These are phyloP conservation scores for Fusarium torulosum DNA, from an alignment of 2,329 filamentous ascomycete genomes.

Conservation along the genomic window DNA sequence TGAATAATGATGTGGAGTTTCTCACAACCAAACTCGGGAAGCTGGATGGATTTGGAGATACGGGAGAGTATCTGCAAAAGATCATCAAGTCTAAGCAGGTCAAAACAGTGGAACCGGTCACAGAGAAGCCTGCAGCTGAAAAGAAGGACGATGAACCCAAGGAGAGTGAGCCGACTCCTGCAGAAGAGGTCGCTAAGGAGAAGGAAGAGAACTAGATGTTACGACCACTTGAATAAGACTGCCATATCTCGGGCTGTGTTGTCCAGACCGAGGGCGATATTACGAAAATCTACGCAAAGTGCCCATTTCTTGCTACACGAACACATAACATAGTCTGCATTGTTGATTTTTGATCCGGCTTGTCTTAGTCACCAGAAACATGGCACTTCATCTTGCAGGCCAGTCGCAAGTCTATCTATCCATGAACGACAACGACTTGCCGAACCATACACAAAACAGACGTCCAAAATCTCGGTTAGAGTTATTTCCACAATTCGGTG, in stretches of 20 bases:
- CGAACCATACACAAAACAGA: background rate
- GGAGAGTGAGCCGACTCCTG: constrained; percentile 26
- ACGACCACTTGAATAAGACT: constrained; percentile 7
- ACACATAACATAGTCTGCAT: background rate
- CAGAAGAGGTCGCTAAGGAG: constrained; percentile 34
- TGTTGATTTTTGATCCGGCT: background rate
- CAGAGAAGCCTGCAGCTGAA: constrained; percentile 26
- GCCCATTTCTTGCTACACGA: background rate
- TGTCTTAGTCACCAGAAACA: background rate
- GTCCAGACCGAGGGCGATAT: constrained; percentile 13
- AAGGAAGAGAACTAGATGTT: constrained; percentile 39
- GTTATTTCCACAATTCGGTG: constrained; percentile 8
- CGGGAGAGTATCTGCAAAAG: constrained; percentile 76
- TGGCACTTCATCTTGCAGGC: background rate
- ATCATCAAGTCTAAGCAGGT: constrained; percentile 72
- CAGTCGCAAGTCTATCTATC: too few species aligned
- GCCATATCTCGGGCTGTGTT: constrained; percentile 13
- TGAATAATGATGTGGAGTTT: constrained; percentile 80
- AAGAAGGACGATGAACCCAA: constrained; percentile 30
- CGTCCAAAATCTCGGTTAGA: background rate
- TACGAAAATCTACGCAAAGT: constrained; percentile 29
- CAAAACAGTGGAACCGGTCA: constrained; percentile 33
- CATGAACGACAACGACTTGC: background rate
- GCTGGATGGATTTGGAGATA: constrained; percentile 81
- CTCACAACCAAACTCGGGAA: constrained; percentile 79